A percentile compares a stretch with the other conserved stretches of the same genome.
phyloP scores from a whole-genome alignment of 495 filamentous ascomycete genomes.

The Rostrohypoxylon terebratum region DNA sequence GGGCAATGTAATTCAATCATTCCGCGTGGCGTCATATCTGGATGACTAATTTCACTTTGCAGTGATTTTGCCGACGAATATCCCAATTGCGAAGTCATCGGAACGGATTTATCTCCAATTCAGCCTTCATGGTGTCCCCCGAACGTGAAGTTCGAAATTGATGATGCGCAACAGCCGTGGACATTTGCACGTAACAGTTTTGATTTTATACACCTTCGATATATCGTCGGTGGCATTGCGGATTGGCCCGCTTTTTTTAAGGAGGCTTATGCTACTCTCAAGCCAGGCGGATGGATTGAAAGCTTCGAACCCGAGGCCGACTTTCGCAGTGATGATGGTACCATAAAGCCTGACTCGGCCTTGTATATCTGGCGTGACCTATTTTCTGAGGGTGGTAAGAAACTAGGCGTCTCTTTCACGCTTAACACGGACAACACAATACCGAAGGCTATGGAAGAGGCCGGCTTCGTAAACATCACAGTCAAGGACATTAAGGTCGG shows the following conservation, averaged over 20 bases:
- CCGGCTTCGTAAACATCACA: slow-evolving; percentile 48
- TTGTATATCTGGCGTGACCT: slow-evolving; percentile 42
- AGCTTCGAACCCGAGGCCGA: slow-evolving; percentile 45
- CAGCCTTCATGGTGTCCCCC: slow-evolving; percentile 65
- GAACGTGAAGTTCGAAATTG: slow-evolving; percentile 67
- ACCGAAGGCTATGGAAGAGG: slow-evolving; percentile 40
- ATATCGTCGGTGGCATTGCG: slow-evolving; percentile 61
- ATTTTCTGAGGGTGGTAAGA: slow-evolving; percentile 46
- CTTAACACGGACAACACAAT: slow-evolving; percentile 30
- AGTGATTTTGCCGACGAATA: slow-evolving; percentile 60
- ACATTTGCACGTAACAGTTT: slow-evolving; percentile 59
- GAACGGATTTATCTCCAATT: slow-evolving; percentile 72
- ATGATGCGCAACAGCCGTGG: slow-evolving; percentile 63
- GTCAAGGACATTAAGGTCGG: slow-evolving; percentile 45
- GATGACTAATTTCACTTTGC: neutral
- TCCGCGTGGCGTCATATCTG: neutral
- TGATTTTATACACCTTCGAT: slow-evolving; percentile 69
- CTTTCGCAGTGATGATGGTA: slow-evolving; percentile 47
- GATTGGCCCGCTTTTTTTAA: slow-evolving; percentile 63
- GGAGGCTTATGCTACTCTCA: slow-evolving; percentile 52
- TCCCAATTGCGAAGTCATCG: slow-evolving; percentile 67
- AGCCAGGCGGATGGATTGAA: slow-evolving; percentile 57
- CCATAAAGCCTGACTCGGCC: slow-evolving; percentile 39
- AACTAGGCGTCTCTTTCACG: slow-evolving; percentile 42
- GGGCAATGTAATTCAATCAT: slow-evolving; percentile 36